Evolutionary conservation across 768 basidiomycete genomes (phyloP).

Genomic region (Cystofilobasidium capitatum): DNA sequence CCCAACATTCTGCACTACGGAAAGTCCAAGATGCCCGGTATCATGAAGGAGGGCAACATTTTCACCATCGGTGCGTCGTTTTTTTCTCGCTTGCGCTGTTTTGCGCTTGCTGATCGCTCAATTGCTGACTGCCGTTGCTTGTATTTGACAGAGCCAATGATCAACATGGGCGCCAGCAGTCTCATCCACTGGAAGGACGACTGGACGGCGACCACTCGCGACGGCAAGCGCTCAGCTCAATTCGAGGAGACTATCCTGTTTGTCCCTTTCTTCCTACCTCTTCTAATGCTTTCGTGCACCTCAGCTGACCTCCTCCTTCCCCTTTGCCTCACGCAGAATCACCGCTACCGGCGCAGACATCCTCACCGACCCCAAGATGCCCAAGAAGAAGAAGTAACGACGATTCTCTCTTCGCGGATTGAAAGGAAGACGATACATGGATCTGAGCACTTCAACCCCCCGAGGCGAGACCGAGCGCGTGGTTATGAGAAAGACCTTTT

Average conservation of each 20-base stretch:
- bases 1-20: constrained; percentile 93
- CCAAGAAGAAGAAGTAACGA: constrained; percentile 20
- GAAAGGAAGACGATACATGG: no score
- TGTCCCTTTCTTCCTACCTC: constrained; percentile 16
- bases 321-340: constrained; percentile 48
- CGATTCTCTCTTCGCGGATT: no score
- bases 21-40: constrained; percentile 82
- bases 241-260: constrained; percentile 95
- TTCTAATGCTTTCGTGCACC: background rate
- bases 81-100: background rate
- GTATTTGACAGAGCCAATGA: constrained; percentile 54
- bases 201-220: constrained; percentile 88
- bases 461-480: no score
- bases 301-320: background rate
- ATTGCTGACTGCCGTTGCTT: background rate
- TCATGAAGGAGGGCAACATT: constrained; percentile 70
- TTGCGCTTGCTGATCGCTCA: background rate
- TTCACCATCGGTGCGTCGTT: constrained; percentile 57
- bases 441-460: no score
- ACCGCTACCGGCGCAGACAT: constrained; percentile 85
- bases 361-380: constrained; percentile 48
- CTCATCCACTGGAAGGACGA: constrained; percentile 63
- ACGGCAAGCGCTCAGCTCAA: constrained; percentile 85
- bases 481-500: no score
- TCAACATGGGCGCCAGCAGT: constrained; percentile 61